Evolutionary conservation across 768 basidiomycete genomes (phyloP), one percentile per base, ranked within the genome.

Genomic region (Pilatotrama ljubarskyi): DNA sequence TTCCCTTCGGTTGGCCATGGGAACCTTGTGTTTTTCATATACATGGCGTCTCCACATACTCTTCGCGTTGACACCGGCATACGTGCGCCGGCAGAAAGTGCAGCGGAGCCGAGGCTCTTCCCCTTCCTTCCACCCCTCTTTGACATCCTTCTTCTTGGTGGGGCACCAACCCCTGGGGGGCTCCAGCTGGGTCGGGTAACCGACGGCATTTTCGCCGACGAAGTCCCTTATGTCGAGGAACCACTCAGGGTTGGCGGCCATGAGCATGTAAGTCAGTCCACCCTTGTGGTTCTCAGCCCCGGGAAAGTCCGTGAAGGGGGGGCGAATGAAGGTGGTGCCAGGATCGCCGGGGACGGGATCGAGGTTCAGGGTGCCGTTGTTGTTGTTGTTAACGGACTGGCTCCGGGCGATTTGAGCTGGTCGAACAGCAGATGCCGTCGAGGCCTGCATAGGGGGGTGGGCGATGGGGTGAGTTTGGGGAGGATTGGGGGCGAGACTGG

Each of bases 31-130:
- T 69, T 93, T 92, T 74, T 93, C 91, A 63, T 88, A 91, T 29
- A 93, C 91, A 71, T 93, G 91, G 47, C 91, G 80, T 59, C 91
- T 77, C 91, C 91, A 93, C 91, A 93, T 93, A 69, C 90, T 92
- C 74, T 93, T 92, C 6, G 91, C 91, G 69, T 93, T 93, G 32
- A 91, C 88, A 11, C 91, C 91, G 3, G 90, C 88, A 66, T 93
- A 93, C 5, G 86, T 88, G 64, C 91, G 81, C 64, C 91, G 77
- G 66, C 91, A 93, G 68, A 93, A 92, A 1, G 91, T 93, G 73
- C 91, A 93, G 48, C 91, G 80, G 24, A 93, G 78, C 17, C 88
- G 76, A 8, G 90, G 90, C 66, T 90, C 88, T 70, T 89, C 87
- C 24, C 90, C 90, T 59, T 93, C 88, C 9, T 88, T 87, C 87